Base-by-base conservation (phyloP, 192 early-diverging fungal species). In the Entomortierella parvispora region DNA sequence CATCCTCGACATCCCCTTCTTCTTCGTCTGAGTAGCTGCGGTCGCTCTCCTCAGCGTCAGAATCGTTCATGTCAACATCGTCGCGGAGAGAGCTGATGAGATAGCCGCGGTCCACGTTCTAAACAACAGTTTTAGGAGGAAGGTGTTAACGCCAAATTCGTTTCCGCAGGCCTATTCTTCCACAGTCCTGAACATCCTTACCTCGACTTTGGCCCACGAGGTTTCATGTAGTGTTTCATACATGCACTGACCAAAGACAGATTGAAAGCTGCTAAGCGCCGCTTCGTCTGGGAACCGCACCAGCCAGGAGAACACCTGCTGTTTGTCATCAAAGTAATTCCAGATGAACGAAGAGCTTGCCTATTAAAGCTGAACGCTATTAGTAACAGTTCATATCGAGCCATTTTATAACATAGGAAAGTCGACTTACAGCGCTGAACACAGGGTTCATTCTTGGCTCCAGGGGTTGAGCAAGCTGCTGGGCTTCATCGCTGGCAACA, bases 361-460 rank as follows among this genome's bases (percentile, higher is more conserved):
- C 50, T 85, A 60, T 50, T 14, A 0, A 63, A 2, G 28, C 50
- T 28, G 20, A 4, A 40, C 15, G 26, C 52, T n/a, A 54, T 50
- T 23, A 50, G 49, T 50, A 50, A 50, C 49, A 22, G 48, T 50
- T 50, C 9, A 50, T 7, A 50, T 5, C 23, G 48, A 15, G 20
- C 9, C 6, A 50, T 50, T 22, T 50, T 50, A 31, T 8, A 55
- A 14, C n/a, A 55, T 11, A 31, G 31, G 31, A 7, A 31, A 55
- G 9, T 9, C 18, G 23, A n/a, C 12, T 48, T 64, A 77, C 80
- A 9, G 44, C 57, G 78, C 87, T 94, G 71, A 94, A 96, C 25
- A 91, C 85, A 0, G 90, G 87, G 58, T 93, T 90, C 91, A 96
- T 94, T 26, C 81, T 82, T n/a, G 87, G 84, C 54, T 92, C 88